Evolutionary conservation across 2,329 filamentous ascomycete species (phyloP), one percentile per base, ranked within the genome.

Genomic region (Periconia macrospinosa): DNA sequence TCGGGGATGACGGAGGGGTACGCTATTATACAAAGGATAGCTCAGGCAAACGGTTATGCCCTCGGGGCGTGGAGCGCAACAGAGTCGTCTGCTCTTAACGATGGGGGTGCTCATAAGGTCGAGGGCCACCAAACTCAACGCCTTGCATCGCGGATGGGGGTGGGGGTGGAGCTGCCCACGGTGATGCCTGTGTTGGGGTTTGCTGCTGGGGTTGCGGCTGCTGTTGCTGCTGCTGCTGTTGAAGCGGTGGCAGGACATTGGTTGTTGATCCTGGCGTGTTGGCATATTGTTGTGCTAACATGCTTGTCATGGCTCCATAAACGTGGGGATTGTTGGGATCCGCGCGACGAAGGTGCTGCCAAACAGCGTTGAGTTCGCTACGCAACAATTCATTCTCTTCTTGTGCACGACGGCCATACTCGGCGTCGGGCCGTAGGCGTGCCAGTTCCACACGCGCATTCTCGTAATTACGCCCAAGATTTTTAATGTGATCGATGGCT

Each of bases 401-500:
- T 50, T 76, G 75, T 8, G 72, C 66, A 19, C 77, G 75, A 23
- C 76, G 73, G n/a, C 63, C 67, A 48, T 73, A 75, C 14, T 79
- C 76, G 6, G 73, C 67, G 19, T 80, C 77, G 15, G 74, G 71
- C 33, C 78, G 75, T 49, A 80, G 58, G 17, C 76, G 73, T 30
- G 70, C 65, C 20, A 75, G 66, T 52, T 80, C 77, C 3, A 62
- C 57, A 20, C 70, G 67, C 17, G 74, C 63, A n/a, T 60, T 62
- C n/a, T 75, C 71, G 49, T 79, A 65, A 63, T 65, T 67, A 61
- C 57, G 70, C 56, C 63, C 76, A 55, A 66, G 65, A 58, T 54
- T 72, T 49, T 74, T 75, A 58, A 81, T 80, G 57, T 81, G 77
- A 35, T 81, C 79, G 55, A 81, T 81, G 7, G 79, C 79, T 81